Evolutionary conservation across 1,284 basidiomycete genomes (phyloP).

Genomic region (Trichosporon asahii): DNA sequence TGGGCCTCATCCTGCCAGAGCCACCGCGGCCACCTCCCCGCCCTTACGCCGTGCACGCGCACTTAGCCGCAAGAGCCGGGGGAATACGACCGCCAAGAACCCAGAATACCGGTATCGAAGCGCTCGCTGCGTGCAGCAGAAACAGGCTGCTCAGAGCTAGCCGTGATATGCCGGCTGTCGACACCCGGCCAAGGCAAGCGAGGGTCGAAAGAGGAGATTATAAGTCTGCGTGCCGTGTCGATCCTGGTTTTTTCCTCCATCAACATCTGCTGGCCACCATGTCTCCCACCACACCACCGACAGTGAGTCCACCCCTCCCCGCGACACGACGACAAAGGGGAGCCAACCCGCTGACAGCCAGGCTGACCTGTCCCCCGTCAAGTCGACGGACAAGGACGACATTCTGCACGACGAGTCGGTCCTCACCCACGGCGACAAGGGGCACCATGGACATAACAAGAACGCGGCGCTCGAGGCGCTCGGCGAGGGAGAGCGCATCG

Average conservation of each 20-base stretch:
- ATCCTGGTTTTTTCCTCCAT: background rate
- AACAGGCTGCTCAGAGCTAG: background rate
- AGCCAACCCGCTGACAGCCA: slow-evolving; percentile 9
- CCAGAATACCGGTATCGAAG: background rate
- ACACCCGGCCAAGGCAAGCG: no score
- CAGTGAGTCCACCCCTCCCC: background rate
- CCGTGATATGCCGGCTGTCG: background rate
- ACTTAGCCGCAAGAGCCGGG: no score
- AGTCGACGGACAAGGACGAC: slow-evolving; percentile 56
- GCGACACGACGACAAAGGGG: background rate
- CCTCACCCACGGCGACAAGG: slow-evolving; percentile 59
- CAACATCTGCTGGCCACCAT: background rate
- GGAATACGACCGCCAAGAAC: background rate
- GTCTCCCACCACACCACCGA: background rate
- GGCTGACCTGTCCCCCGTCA: slow-evolving; percentile 9
- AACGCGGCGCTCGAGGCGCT: slow-evolving; percentile 59
- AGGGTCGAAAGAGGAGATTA: background rate
- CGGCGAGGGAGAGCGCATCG: slow-evolving; percentile 36
- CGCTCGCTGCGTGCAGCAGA: background rate
- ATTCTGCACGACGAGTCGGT: slow-evolving; percentile 61
- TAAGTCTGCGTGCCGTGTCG: background rate
- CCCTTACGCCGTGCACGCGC: no score
- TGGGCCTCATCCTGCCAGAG: background rate
- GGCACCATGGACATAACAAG: slow-evolving; percentile 51
- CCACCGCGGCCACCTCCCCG: no score